Conservation (phyloP, 441 rosid species). For the Eutrema salsugineum region DNA sequence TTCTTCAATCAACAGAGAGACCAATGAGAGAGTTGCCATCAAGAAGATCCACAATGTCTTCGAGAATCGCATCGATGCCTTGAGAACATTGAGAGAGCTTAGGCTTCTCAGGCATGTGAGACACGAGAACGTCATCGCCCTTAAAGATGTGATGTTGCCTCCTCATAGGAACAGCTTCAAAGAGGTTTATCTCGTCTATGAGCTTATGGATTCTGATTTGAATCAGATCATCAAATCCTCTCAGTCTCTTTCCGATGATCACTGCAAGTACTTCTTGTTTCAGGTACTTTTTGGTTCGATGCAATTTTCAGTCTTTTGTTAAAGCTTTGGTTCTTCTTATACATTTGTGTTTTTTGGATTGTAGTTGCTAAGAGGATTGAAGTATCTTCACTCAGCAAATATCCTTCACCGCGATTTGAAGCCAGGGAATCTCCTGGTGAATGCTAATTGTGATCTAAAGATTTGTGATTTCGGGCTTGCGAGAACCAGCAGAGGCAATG, state of each 20-base stretch:
- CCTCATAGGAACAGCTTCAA: conserved; percentile 37
- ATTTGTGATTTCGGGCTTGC: conserved; percentile 60
- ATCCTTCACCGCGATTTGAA: conserved; percentile 48
- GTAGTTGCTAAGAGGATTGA: conserved; percentile 43
- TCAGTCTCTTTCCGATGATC: conserved; percentile 48
- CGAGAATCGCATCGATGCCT: conserved; percentile 49
- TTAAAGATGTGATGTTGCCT: conserved; percentile 63
- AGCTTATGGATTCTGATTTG: conserved; percentile 66
- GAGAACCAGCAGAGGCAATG: conserved; percentile 45
- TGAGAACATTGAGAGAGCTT: conserved; percentile 56
- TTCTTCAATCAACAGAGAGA: conserved; percentile 50
- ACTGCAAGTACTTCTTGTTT: conserved; percentile 60
- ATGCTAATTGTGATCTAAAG: conserved; percentile 47
- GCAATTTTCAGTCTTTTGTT: background rate
- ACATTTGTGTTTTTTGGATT: background rate
- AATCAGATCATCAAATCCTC: conserved; percentile 60
- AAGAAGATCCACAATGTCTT: conserved; percentile 56
- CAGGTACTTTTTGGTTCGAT: conserved; percentile 36
- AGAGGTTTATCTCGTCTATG: conserved; percentile 62
- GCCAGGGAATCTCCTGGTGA: conserved; percentile 44
- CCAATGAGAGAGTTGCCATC: conserved; percentile 56
- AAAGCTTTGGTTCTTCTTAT: background rate
- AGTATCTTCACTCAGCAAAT: conserved; percentile 47
- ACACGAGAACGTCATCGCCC: conserved; percentile 38
- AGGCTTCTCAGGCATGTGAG: conserved; percentile 49